Evolutionary conservation across 805 yeast species (phyloP).

Genomic region (Teunomyces atbi): DNA sequence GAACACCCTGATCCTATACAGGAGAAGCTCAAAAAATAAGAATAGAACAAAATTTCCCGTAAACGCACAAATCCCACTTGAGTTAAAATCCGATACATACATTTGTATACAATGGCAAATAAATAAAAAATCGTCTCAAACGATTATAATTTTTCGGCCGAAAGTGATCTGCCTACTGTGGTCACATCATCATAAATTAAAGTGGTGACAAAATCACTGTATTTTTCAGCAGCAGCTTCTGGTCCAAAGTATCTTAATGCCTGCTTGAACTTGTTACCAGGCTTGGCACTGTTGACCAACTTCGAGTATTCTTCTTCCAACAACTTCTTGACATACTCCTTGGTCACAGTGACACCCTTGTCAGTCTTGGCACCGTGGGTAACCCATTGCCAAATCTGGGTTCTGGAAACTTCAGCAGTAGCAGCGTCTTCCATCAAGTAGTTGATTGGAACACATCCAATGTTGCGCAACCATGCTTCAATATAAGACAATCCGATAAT

Average conservation of each 20-base stretch:
- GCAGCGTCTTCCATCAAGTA: conserved; percentile 89
- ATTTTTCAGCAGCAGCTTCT: conserved; percentile 68
- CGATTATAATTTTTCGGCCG: conserved; percentile 40
- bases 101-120: not conserved
- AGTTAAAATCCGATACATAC: not conserved
- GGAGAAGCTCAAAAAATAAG: too few species aligned
- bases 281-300: conserved; percentile 46
- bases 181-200: conserved; percentile 72
- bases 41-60: not conserved
- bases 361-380: conserved; percentile 65
- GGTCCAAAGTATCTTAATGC: conserved; percentile 73
- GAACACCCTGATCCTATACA: too few species aligned
- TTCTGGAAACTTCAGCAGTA: conserved; percentile 82
- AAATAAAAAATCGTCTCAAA: conserved; percentile 4
- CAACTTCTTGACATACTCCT: conserved; percentile 54
- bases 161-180: conserved; percentile 45
- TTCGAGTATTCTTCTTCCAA: conserved; percentile 62
- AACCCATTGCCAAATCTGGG: conserved; percentile 83
- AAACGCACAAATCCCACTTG: not conserved
- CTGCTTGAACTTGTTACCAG: conserved; percentile 63
- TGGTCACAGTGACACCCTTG: conserved; percentile 55
- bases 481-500: conserved; percentile 76
- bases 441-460: conserved; percentile 85
- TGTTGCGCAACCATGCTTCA: conserved; percentile 83
- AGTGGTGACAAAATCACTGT: conserved; percentile 75